Evolutionary conservation across 2,329 filamentous ascomycete genomes (phyloP), one percentile per base, ranked within the genome.

Genomic region (Colletotrichum sp.): DNA sequence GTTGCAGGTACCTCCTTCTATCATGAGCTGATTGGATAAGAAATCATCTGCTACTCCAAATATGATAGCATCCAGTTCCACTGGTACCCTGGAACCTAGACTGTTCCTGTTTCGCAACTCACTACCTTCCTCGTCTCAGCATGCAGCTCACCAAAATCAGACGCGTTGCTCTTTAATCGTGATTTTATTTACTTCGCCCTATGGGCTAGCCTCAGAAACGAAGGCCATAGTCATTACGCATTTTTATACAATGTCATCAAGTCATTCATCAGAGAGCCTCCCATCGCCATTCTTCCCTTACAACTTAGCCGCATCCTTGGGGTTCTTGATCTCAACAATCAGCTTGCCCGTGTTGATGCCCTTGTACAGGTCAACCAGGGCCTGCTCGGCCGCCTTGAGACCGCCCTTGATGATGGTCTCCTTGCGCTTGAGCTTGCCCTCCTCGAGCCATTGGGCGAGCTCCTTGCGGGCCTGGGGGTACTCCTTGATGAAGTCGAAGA

Each of bases 321-420:
- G 77, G 62, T 79, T 77, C 83, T 90, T 90, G 69, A 90, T 82
- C 82, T 91, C 89, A 28, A 91, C 88, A 81, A 92, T 84, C 79
- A 92, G 87, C 87, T 93, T 90, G 85, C 94, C 94, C 12, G 90
- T 95, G 82, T 96, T 96, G 18, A 88, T 85, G 55, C 94, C 94
- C 65, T 90, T 87, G 82, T 93, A 96, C 72, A 96, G 84, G 76
- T 91, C 89, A 15, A 91, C 83, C 69, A 96, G 86, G 1, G 90
- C 92, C 78, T 91, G 85, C 72, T 94, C 92, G 3, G 93, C 93
- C 44, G 88, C 88, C 74, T 87, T 85, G 15, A 96, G 84, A 1
- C 94, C 94, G n/a, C 94, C 94, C 79, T 90, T 90, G 76, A 95
- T 84, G 73, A 96, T 90, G 3, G 92, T 93, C 84, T 95, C 93